These are phyloP conservation scores for Geoglossum cookeanum DNA, from an alignment of 2,329 filamentous ascomycete genomes.

Conservation along the genomic window DNA sequence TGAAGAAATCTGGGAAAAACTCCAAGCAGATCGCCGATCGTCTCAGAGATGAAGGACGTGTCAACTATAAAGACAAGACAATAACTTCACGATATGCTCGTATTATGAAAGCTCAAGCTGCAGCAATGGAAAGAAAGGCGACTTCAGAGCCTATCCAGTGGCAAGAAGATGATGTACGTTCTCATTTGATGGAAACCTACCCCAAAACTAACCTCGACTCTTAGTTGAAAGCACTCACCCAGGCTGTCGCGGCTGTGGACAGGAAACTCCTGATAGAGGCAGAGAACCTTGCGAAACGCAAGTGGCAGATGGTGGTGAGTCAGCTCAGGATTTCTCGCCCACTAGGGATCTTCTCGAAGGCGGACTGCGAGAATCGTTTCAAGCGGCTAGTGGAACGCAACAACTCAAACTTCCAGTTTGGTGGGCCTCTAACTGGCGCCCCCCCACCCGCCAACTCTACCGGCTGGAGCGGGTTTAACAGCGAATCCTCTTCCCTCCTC, in stretches of 20 bases:
- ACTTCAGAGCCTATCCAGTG: background rate
- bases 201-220: background rate
- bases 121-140: background rate
- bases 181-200: background rate
- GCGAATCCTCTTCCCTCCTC: no score
- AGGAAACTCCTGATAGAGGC: background rate
- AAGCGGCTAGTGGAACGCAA: background rate
- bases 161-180: background rate
- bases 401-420: background rate
- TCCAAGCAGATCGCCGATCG: background rate
- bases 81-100: background rate
- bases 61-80: background rate
- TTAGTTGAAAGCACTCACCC: background rate
- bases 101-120: background rate
- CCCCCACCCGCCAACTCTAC: background rate
- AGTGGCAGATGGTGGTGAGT: background rate
- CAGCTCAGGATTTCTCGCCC: background rate
- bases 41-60: background rate
- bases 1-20: conserved; percentile 13
- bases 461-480: no score
- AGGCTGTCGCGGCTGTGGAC: background rate
- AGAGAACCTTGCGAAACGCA: background rate
- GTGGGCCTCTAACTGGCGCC: background rate
- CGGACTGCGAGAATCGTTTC: background rate
- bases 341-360: background rate